phyloP scores from a whole-genome alignment of 2,329 filamentous ascomycete genomes.

The Trichophyton mentagrophytes region DNA sequence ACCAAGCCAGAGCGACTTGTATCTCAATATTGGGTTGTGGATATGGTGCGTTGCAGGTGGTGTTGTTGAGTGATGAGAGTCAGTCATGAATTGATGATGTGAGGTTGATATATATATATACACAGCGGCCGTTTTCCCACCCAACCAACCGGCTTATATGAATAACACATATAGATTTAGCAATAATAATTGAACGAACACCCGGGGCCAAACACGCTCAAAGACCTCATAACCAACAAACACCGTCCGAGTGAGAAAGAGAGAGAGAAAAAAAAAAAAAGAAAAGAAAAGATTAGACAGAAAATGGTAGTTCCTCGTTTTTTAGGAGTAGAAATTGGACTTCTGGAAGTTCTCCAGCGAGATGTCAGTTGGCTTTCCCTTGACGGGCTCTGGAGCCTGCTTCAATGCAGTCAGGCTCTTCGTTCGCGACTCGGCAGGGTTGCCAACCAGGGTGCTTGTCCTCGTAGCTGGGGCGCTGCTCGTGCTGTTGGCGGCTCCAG shows the following conservation, averaged over 20 bases:
- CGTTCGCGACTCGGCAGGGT: not conserved
- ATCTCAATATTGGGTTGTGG: not conserved
- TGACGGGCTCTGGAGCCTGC: not conserved
- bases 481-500: constrained; percentile 13
- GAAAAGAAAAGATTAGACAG: not conserved
- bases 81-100: not conserved
- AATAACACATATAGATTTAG: not conserved
- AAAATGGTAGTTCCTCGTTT: not conserved
- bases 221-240: not conserved
- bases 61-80: not conserved
- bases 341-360: constrained; percentile 5
- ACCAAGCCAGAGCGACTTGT: no score
- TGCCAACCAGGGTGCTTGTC: constrained; percentile 2
- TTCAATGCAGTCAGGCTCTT: constrained; percentile 2
- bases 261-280: not conserved
- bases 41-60: not conserved
- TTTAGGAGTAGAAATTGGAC: constrained; percentile 2
- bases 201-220: not conserved
- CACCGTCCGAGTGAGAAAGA: not conserved
- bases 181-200: not conserved
- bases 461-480: not conserved
- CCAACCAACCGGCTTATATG: not conserved
- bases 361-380: not conserved
- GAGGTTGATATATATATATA: not conserved
- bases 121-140: not conserved